A percentile compares a stretch with the other conserved stretches of the same genome.
phyloP scores from a whole-genome alignment of 768 basidiomycete species.

The Phylloporus arenicola region DNA sequence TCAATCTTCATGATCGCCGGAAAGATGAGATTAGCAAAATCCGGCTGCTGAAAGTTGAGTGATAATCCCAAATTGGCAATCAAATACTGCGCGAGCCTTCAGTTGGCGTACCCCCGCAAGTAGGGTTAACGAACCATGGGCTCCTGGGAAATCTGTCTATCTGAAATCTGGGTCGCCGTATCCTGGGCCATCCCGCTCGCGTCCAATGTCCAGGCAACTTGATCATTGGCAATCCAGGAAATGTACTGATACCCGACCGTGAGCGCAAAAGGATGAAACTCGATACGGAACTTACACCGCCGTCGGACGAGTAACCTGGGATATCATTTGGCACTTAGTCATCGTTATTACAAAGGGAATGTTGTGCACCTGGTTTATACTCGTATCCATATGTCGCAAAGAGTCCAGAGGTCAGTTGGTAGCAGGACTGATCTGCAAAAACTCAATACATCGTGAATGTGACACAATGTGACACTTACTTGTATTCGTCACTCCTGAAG shows the following conservation, averaged over 20 bases:
- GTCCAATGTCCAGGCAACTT: conserved; percentile 66
- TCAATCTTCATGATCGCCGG: conserved; percentile 71
- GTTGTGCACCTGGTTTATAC: conserved; percentile 57
- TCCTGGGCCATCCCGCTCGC: conserved; percentile 58
- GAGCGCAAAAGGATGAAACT: background rate
- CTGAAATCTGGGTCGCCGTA: conserved; percentile 51
- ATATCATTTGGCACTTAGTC: background rate
- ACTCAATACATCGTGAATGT: background rate
- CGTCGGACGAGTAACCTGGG: conserved; percentile 29
- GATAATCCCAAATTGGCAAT: conserved; percentile 86
- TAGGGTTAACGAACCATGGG: conserved; percentile 55
- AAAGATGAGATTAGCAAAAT: conserved; percentile 66
- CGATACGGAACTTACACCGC: conserved; percentile 39
- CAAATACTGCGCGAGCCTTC: conserved; percentile 52
- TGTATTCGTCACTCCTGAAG: conserved; percentile 62
- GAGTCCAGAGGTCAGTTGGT: conserved; percentile 45
- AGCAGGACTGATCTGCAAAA: conserved; percentile 60
- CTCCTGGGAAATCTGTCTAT: conserved; percentile 72
- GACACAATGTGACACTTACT: conserved; percentile 31
- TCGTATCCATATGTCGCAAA: conserved; percentile 77
- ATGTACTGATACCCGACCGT: conserved; percentile 51
- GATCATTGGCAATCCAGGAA: conserved; percentile 63
- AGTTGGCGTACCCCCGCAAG: background rate
- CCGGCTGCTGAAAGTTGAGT: conserved; percentile 68
- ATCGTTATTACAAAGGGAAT: background rate